A percentile compares a stretch with the other conserved stretches of the same genome.
phyloP scores from a whole-genome alignment of 371 early-diverging fungal genomes.

The Rhizopus microsporus region DNA sequence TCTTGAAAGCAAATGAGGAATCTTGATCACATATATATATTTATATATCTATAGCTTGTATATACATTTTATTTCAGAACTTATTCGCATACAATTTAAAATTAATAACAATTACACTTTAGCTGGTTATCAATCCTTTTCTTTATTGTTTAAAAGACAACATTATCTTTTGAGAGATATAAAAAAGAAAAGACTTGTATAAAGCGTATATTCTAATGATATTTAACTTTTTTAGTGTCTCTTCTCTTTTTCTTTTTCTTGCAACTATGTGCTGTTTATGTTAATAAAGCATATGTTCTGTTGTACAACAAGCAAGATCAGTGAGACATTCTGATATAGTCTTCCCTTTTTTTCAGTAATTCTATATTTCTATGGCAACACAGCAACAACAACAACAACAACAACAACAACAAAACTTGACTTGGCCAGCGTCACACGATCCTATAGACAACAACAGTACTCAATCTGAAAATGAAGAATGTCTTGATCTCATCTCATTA shows the following conservation, averaged over 20 bases:
- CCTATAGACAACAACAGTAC: neutral
- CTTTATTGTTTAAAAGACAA: too few relatives aligned
- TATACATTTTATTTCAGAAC: too few relatives aligned
- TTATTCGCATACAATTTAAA: too few relatives aligned
- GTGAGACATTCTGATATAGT: neutral
- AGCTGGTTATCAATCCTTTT: too few relatives aligned
- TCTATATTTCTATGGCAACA: neutral
- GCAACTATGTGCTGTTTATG: neutral
- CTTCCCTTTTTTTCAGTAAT: neutral
- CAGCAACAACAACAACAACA: neutral
- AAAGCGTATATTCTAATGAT: neutral
- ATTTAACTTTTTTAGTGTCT: neutral
- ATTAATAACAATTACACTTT: too few relatives aligned
- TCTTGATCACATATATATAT: conserved; percentile 7
- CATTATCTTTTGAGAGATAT: neutral
- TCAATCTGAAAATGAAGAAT: neutral
- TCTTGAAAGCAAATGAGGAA: conserved; percentile 45
- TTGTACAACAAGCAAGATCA: neutral
- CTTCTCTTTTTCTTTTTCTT: neutral
- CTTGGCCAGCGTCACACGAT: conserved; percentile 1
- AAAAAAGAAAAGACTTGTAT: neutral
- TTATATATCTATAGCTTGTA: neutral
- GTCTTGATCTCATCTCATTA: conserved; percentile 8
- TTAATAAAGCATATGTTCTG: neutral
- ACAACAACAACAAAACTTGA: too few relatives aligned